Evolutionary conservation across 2,329 filamentous ascomycete species (phyloP).

Genomic region (Colletotrichum sp.): DNA sequence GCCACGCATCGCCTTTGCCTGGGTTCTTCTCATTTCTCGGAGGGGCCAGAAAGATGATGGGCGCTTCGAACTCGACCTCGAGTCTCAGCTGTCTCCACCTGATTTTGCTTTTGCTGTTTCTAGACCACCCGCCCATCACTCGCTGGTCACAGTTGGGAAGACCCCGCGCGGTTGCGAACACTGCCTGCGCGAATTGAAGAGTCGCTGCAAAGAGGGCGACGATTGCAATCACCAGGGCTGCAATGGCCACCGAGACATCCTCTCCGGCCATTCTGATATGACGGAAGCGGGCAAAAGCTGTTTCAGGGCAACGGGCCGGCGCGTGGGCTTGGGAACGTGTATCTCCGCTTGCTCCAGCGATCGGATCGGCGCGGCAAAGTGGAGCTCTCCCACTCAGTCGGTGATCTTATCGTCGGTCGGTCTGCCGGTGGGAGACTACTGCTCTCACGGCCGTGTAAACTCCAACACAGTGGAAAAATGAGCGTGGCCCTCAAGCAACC

Average conservation of each 20-base stretch:
- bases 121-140: slow-evolving; percentile 10
- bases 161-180: background rate
- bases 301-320: background rate
- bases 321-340: background rate
- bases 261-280: background rate
- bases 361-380: background rate
- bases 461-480: background rate
- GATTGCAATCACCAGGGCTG: background rate
- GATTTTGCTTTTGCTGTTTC: background rate
- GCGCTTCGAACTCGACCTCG: slow-evolving; percentile 7
- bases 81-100: background rate
- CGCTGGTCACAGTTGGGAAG: background rate
- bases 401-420: background rate
- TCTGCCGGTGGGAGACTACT: background rate
- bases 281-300: background rate
- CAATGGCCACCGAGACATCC: background rate
- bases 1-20: background rate
- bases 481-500: background rate
- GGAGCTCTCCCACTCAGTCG: background rate
- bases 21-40: background rate
- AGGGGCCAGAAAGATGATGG: slow-evolving; percentile 5
- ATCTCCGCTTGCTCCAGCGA: background rate
- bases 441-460: background rate
- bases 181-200: slow-evolving; percentile 1
- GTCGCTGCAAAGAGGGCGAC: background rate